These are phyloP conservation scores for Aeschynomene evenia DNA, from an alignment of 306 rosid genomes.

Conservation along the genomic window DNA sequence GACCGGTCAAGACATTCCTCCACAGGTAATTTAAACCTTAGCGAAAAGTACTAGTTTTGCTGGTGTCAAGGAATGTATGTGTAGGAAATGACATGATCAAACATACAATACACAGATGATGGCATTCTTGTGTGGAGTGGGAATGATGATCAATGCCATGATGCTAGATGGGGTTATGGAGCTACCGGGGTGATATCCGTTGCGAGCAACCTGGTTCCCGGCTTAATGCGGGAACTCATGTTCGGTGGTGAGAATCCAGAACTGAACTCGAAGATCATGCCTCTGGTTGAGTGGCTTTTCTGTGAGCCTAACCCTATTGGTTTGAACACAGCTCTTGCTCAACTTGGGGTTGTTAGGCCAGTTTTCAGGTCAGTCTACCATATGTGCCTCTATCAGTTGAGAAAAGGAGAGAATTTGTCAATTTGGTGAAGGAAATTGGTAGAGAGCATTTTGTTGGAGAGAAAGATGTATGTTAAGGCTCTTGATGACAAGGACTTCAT, in stretches of 20 bases:
- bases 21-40: constrained; percentile 56
- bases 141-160: constrained; percentile 89
- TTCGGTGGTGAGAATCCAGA: constrained; percentile 60
- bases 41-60: constrained; percentile 67
- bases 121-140: constrained; percentile 89
- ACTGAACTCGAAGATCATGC: constrained; percentile 65
- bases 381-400: constrained; percentile 82
- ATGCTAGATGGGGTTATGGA: constrained; percentile 91
- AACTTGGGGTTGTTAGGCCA: constrained; percentile 91
- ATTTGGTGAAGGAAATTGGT: constrained; percentile 72
- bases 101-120: constrained; percentile 53
- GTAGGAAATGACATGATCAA: constrained; percentile 72
- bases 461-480: constrained; percentile 65
- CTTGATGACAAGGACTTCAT: constrained; percentile 68
- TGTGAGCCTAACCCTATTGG: constrained; percentile 87
- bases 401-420: constrained; percentile 71
- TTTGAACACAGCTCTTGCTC: constrained; percentile 93
- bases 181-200: constrained; percentile 93
- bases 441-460: constrained; percentile 81
- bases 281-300: constrained; percentile 84
- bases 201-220: constrained; percentile 83
- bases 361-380: constrained; percentile 92
- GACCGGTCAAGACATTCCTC: constrained; percentile 97
- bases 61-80: constrained; percentile 94
- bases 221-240: constrained; percentile 79